Base-by-base conservation (phyloP, 2,329 filamentous ascomycete species). In the Seiridium unicorne region DNA sequence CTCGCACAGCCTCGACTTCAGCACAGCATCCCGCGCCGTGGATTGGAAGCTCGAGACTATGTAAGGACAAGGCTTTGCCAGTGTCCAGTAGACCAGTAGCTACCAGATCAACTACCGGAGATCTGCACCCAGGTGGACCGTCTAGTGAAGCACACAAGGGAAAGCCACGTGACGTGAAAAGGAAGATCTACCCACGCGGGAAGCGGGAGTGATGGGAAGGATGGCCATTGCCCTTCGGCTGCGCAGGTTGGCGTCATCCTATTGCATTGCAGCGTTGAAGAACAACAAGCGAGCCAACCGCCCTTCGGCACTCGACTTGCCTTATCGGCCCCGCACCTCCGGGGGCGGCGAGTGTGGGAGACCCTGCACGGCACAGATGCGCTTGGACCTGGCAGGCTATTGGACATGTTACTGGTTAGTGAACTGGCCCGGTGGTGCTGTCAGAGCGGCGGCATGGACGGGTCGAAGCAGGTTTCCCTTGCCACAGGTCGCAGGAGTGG, bases 331-430 rank as follows among this genome's bases (percentile, higher is more conserved):
- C 47, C 47, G 35, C 47, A 49, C 47, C 47, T 49, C 47, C 18
- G 18, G 26, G 35, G 13, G 13, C 7, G 47, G 35, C 36, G 51
- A 13, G 13, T 26, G 18, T 26, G 18, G 2, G 2, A 26, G 18
- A 26, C 18, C n/a, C 13, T 44, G 53, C 53, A 44, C 53, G 40
- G 53, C 53, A 55, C 53, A 42, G 53, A 44, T 44, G 53, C 31
- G 53, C 53, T 55, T 40, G 53, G 53, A 38, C 8, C 11, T 26
- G 18, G 18, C 53, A 44, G 36, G 36, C 44, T 40, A 18, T 40
- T 55, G 53, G 31, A 55, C 36, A 55, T 38, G 53, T 36, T 32
- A 55, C 26, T 36, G n/a, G 38, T 18, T 55, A 36, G 53, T 11
- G 13, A 8, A 32, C 26, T 32, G 26, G 8, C n/a, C 18, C 26